Conservation (phyloP, 805 yeast genomes). For the Kluyveromyces wickerhamii region DNA sequence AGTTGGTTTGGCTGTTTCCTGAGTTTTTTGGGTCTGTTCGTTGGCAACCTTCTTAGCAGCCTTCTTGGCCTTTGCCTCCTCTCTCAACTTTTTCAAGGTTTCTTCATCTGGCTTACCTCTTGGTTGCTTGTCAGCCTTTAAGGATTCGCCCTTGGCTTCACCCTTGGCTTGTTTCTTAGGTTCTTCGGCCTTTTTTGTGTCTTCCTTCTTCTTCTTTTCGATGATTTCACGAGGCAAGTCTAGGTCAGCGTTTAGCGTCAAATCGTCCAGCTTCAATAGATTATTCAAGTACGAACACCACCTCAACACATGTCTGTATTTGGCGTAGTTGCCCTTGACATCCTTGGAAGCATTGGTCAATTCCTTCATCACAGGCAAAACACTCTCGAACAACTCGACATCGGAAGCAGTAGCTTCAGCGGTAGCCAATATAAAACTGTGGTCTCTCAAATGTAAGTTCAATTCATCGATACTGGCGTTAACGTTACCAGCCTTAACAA, state of each 20-base stretch:
- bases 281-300: conserved; percentile 89
- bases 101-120: conserved; percentile 43
- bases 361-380: conserved; percentile 49
- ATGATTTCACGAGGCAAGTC: conserved; percentile 70
- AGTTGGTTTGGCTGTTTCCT: conserved; percentile 51
- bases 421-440: conserved; percentile 66
- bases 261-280: conserved; percentile 44
- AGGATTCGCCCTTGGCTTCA: conserved; percentile 17
- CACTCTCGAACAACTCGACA: conserved; percentile 56
- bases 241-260: conserved; percentile 52
- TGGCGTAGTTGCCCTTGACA: conserved; percentile 43
- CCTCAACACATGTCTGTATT: conserved; percentile 77
- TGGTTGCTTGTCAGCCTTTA: conserved; percentile 32
- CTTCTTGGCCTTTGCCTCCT: conserved; percentile 54
- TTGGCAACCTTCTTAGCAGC: conserved; percentile 51
- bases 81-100: conserved; percentile 39
- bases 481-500: conserved; percentile 47
- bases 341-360: conserved; percentile 42
- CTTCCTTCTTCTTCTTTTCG: conserved; percentile 47
- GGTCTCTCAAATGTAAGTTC: conserved; percentile 59
- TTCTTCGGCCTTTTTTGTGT: conserved; percentile 20
- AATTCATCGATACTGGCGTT: conserved; percentile 49
- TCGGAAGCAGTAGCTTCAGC: conserved; percentile 59
- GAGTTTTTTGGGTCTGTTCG: conserved; percentile 33
- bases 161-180: conserved; percentile 17